Percentiles rank a stretch among this genome's conserved stretches.
Evolutionary conservation across 2,329 filamentous ascomycete species (phyloP).

Genomic region (Monosporascus sp.): DNA sequence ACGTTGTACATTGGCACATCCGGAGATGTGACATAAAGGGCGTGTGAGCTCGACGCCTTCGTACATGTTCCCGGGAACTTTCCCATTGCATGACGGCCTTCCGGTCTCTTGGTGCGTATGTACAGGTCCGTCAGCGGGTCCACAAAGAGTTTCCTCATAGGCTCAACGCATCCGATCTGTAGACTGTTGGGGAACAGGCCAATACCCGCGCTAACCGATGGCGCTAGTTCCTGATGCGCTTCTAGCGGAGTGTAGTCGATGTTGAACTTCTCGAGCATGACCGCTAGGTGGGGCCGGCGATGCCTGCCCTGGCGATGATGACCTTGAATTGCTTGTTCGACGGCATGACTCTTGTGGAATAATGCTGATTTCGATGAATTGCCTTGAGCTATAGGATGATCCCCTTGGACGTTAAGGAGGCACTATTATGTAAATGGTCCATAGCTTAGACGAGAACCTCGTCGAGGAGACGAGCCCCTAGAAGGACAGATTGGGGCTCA

Average conservation of each 20-base stretch:
- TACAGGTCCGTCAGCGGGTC: conserved; percentile 4
- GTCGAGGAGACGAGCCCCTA: too few species aligned
- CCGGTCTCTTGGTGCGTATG: conserved; percentile 4
- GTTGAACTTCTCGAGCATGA: conserved; percentile 36
- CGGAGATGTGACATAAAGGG: neutral
- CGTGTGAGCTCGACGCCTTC: neutral
- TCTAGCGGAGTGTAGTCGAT: conserved; percentile 49
- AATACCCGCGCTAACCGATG: conserved; percentile 43
- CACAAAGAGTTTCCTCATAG: conserved; percentile 16
- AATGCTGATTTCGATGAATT: too few species aligned
- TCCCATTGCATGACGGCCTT: conserved; percentile 7
- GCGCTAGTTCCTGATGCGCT: conserved; percentile 33
- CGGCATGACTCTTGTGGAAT: neutral
- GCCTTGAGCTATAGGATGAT: too few species aligned
- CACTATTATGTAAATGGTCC: too few species aligned
- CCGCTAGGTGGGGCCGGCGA: conserved; percentile 44
- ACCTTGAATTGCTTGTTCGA: conserved; percentile 26
- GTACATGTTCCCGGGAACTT: neutral
- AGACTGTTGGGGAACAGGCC: conserved; percentile 37
- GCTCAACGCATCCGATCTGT: conserved; percentile 39
- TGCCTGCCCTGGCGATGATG: conserved; percentile 43
- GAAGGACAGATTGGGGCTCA: too few species aligned
- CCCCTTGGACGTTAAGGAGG: too few species aligned
- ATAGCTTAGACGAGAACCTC: too few species aligned
- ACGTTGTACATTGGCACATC: neutral